Conservation (phyloP, 2,329 filamentous ascomycete genomes). For the Ascochyta rabiei region DNA sequence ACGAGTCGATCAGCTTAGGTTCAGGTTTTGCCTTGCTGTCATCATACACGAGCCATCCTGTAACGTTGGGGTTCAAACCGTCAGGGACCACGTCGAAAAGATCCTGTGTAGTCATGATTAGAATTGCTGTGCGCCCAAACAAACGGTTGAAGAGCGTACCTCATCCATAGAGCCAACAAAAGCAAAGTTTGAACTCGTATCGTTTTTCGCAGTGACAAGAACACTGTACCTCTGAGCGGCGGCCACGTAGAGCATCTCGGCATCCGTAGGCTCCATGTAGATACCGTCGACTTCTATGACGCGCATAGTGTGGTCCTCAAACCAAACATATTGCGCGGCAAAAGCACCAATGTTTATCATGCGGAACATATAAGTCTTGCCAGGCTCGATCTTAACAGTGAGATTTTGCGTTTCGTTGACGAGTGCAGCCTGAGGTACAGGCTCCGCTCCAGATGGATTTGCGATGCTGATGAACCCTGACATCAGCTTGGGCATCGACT, state of each 20-base stretch:
- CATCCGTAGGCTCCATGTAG: slow-evolving; percentile 64
- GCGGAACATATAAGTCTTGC: slow-evolving; percentile 67
- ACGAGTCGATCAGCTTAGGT: slow-evolving; percentile 63
- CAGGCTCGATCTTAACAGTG: slow-evolving; percentile 53
- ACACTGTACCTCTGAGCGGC: slow-evolving; percentile 75
- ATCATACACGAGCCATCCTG: slow-evolving; percentile 63
- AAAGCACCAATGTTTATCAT: slow-evolving; percentile 74
- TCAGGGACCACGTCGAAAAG: slow-evolving; percentile 71
- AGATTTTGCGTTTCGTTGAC: slow-evolving; percentile 66
- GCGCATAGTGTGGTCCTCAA: slow-evolving; percentile 69
- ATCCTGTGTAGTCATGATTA: slow-evolving; percentile 38
- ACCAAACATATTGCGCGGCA: slow-evolving; percentile 71
- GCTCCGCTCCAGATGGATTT: slow-evolving; percentile 67
- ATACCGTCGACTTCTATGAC: slow-evolving; percentile 75
- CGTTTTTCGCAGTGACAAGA: slow-evolving; percentile 65
- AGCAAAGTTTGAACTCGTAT: slow-evolving; percentile 63
- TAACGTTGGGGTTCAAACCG: slow-evolving; percentile 69
- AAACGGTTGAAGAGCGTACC: slow-evolving; percentile 23
- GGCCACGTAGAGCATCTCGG: slow-evolving; percentile 67
- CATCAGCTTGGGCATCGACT: slow-evolving; percentile 56
- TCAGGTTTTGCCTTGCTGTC: slow-evolving; percentile 53
- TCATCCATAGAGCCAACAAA: slow-evolving; percentile 60
- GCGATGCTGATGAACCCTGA: slow-evolving; percentile 53
- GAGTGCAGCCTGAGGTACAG: slow-evolving; percentile 68
- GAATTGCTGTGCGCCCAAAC: not conserved